phyloP scores from a whole-genome alignment of 768 basidiomycete species.

The Holtermannia corniformis region DNA sequence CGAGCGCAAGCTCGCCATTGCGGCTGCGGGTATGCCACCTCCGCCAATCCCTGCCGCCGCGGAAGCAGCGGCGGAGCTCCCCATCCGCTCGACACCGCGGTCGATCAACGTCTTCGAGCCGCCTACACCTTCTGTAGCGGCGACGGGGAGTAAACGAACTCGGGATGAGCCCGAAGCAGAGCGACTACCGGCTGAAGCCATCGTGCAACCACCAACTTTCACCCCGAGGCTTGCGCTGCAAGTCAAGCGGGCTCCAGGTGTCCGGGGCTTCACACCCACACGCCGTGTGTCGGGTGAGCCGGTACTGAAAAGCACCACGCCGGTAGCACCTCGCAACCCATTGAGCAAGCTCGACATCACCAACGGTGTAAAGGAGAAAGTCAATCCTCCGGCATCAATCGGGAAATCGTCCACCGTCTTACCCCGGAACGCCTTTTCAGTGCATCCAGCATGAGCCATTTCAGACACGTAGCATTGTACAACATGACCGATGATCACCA shows the following conservation, averaged over 20 bases:
- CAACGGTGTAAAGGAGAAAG: neutral
- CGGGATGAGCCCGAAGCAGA: constrained; percentile 11
- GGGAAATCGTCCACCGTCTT: neutral
- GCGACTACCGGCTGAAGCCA: constrained; percentile 6
- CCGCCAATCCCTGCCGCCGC: neutral
- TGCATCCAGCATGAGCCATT: neutral
- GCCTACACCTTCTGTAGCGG: constrained; percentile 1
- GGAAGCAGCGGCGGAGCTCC: neutral
- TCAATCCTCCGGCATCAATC: neutral
- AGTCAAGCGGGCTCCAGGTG: neutral
- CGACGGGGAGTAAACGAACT: constrained; percentile 4
- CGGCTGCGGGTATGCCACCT: constrained; percentile 2
- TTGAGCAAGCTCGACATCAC: neutral
- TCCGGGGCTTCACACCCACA: neutral
- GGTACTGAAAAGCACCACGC: neutral
- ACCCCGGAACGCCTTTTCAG: neutral
- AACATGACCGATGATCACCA: neutral
- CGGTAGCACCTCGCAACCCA: neutral
- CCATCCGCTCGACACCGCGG: neutral
- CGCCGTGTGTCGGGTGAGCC: neutral
- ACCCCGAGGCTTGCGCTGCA: neutral
- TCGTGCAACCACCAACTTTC: constrained; percentile 11
- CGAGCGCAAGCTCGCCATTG: constrained; percentile 16
- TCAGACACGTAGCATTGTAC: too few relatives aligned
- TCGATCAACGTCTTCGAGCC: constrained; percentile 7